phyloP scores from a whole-genome alignment of 2,329 filamentous ascomycete genomes.

The Cryphonectria naterciae region DNA sequence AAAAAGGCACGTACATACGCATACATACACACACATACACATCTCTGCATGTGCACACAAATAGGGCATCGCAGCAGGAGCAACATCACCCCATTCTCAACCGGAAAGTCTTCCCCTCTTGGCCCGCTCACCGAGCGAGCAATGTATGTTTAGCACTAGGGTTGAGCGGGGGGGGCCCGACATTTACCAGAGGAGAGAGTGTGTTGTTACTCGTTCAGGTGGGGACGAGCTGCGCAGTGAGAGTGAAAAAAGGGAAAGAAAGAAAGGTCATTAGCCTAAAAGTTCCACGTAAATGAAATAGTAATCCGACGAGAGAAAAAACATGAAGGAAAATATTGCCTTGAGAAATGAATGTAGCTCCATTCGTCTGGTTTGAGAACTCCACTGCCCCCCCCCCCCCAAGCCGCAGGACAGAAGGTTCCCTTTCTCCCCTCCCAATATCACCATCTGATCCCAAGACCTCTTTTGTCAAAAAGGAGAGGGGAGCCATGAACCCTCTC shows the following conservation, averaged over 20 bases:
- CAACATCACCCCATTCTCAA: neutral
- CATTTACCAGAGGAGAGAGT: neutral
- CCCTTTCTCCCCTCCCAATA: too few species aligned
- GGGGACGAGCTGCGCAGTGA: neutral
- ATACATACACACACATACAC: neutral
- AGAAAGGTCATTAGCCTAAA: constrained; percentile 6
- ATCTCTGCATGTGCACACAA: neutral
- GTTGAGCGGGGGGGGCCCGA: neutral
- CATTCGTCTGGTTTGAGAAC: neutral
- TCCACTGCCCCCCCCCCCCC: too few species aligned
- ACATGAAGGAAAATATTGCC: neutral
- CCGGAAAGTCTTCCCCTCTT: neutral
- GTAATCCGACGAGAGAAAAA: constrained; percentile 20
- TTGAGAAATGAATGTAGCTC: neutral
- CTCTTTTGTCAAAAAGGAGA: too few species aligned
- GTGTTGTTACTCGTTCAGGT: neutral
- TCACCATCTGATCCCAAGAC: neutral
- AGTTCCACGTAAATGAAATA: constrained; percentile 21
- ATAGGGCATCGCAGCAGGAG: neutral
- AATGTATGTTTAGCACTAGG: constrained; percentile 7
- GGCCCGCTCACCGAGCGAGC: neutral
- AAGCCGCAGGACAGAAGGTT: neutral
- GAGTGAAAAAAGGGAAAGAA: neutral
- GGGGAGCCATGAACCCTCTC: too few species aligned
- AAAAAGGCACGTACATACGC: constrained; percentile 10